Evolutionary conservation across 2,329 filamentous ascomycete species (phyloP).

Genomic region (Penicillium brasilianum): DNA sequence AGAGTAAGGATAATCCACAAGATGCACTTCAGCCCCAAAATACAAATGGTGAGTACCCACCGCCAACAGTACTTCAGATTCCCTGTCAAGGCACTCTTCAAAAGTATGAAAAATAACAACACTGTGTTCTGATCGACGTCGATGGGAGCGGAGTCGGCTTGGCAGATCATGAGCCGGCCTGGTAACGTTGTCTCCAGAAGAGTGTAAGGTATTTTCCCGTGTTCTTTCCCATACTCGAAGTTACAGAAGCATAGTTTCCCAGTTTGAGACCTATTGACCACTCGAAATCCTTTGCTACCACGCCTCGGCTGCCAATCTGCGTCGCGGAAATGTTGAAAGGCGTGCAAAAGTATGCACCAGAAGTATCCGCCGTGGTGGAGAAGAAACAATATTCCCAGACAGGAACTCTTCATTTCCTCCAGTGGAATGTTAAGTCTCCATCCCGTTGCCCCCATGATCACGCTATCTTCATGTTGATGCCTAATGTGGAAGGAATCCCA

Average conservation of each 20-base stretch:
- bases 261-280: neutral
- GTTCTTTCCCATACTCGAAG: neutral
- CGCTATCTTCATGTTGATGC: neutral
- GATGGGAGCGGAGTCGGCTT: neutral
- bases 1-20: neutral
- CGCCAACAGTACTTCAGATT: slow-evolving; percentile 1
- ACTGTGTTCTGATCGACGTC: slow-evolving; percentile 1
- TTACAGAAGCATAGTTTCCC: neutral
- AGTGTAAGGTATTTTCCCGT: neutral
- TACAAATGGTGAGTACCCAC: neutral
- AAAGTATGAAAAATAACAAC: neutral
- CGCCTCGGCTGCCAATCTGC: neutral
- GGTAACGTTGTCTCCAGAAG: neutral
- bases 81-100: neutral
- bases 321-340: neutral
- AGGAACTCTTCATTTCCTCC: neutral
- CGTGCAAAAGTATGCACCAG: neutral
- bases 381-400: neutral
- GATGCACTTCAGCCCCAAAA: neutral
- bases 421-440: neutral
- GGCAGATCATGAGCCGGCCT: neutral
- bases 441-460: neutral
- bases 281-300: neutral
- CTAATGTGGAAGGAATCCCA: no score
- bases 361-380: neutral